A percentile compares a stretch with the other conserved stretches of the same genome.
Conservation (phyloP, 1,284 basidiomycete species). For the Pisolithus thermaeus region DNA sequence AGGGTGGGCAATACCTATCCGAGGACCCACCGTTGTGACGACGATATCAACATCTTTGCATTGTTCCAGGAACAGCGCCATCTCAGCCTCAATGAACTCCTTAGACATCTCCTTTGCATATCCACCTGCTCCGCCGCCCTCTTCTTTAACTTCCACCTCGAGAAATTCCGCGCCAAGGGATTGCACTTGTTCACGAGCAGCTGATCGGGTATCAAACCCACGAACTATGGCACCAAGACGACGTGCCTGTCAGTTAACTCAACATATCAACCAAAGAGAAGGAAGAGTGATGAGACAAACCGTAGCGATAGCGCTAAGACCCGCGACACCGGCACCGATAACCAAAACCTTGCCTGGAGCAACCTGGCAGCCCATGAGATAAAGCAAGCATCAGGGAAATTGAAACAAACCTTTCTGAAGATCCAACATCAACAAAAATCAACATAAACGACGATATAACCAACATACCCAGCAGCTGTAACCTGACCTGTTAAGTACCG, state of each 20-base stretch:
- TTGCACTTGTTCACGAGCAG: conserved; percentile 80
- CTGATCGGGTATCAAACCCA: conserved; percentile 79
- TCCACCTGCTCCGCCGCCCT: conserved; percentile 73
- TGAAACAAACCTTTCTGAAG: conserved; percentile 20
- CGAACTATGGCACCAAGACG: conserved; percentile 81
- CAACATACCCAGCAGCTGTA: conserved; percentile 73
- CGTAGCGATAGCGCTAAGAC: conserved; percentile 79
- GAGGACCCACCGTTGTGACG: conserved; percentile 63
- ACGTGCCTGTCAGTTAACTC: conserved; percentile 47
- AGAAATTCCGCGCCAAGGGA: conserved; percentile 83
- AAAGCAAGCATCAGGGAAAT: conserved; percentile 1
- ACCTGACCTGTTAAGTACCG: conserved; percentile 84
- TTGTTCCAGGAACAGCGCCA: conserved; percentile 82
- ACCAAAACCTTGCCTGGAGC: conserved; percentile 81
- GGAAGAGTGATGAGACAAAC: conserved; percentile 32
- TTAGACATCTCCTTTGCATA: conserved; percentile 91
- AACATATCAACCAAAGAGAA: conserved; percentile 2
- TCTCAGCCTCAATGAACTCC: conserved; percentile 84
- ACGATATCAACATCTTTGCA: conserved; percentile 84
- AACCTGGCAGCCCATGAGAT: conserved; percentile 44
- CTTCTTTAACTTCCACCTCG: conserved; percentile 72
- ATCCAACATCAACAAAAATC: conserved; percentile 5
- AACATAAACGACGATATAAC: conserved; percentile 1
- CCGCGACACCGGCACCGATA: conserved; percentile 83
- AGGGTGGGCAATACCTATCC: background rate